These are phyloP conservation scores for Pelargonium cotyledonis DNA, from an alignment of 441 rosid genomes.

Conservation along the genomic window DNA sequence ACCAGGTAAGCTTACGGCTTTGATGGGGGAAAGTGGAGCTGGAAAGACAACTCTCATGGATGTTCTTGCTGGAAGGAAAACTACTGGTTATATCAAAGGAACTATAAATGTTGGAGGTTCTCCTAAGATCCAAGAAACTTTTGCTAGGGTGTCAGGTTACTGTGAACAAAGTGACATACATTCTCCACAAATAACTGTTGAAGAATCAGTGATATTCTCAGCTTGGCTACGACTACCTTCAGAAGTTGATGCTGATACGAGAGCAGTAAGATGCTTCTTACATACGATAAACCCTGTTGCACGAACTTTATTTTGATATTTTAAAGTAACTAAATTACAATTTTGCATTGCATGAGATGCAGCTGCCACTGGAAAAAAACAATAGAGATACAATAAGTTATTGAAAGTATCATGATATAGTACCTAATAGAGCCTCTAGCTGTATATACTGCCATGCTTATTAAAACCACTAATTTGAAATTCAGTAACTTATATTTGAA, in stretches of 20 bases:
- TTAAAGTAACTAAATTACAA: too few species aligned
- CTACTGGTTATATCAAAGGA: slow-evolving; percentile 50
- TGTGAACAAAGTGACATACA: slow-evolving; percentile 65
- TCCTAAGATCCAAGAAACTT: slow-evolving; percentile 49
- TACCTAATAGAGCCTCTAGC: too few species aligned
- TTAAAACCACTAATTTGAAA: too few species aligned
- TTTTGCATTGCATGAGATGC: too few species aligned
- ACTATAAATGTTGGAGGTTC: slow-evolving; percentile 52
- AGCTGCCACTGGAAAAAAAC: too few species aligned
- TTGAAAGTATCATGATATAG: too few species aligned
- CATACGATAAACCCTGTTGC: too few species aligned
- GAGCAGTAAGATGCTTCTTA: slow-evolving; percentile 27
- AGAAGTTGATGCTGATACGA: slow-evolving; percentile 34
- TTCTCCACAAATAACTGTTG: slow-evolving; percentile 57
- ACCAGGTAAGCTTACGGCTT: slow-evolving; percentile 59
- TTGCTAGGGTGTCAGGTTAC: slow-evolving; percentile 59
- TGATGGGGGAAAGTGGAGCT: slow-evolving; percentile 77
- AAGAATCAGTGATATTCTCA: slow-evolving; percentile 52
- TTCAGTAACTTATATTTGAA: too few species aligned
- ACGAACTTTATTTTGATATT: too few species aligned
- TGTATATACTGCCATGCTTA: too few species aligned
- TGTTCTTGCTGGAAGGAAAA: slow-evolving; percentile 65
- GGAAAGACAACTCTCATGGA: slow-evolving; percentile 74
- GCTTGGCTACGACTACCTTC: slow-evolving; percentile 55
- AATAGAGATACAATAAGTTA: too few species aligned